A percentile compares a stretch with the other conserved stretches of the same genome.
Evolutionary conservation across 2,329 filamentous ascomycete genomes (phyloP).

Genomic region (Scedosporium dehoogii): DNA sequence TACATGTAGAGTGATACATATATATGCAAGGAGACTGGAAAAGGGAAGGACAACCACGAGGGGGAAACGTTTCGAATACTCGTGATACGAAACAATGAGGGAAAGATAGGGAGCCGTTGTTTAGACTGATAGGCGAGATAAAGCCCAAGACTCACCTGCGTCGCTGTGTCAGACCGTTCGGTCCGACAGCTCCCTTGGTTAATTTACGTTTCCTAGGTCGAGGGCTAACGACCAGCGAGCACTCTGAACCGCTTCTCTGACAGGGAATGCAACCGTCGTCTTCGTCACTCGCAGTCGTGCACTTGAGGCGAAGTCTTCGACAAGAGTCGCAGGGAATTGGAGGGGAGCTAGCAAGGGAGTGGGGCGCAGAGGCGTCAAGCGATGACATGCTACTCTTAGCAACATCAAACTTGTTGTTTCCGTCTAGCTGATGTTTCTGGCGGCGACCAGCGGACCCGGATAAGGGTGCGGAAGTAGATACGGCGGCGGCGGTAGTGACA

Average conservation of each 20-base stretch:
- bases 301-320: constrained; percentile 62
- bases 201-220: constrained; percentile 73
- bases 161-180: constrained; percentile 52
- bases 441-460: constrained; percentile 7
- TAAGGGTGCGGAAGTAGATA: constrained; percentile 2
- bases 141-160: constrained; percentile 43
- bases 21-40: not conserved
- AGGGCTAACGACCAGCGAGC: constrained; percentile 68
- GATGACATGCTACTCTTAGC: constrained; percentile 35
- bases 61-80: not conserved
- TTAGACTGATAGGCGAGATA: constrained; percentile 2
- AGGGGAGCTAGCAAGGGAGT: constrained; percentile 28
- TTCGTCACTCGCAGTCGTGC: constrained; percentile 59
- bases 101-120: not conserved
- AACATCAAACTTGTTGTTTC: constrained; percentile 36
- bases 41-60: constrained; percentile 2
- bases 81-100: not conserved
- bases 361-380: constrained; percentile 1
- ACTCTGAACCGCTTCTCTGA: constrained; percentile 67
- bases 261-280: constrained; percentile 68
- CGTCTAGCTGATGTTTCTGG: constrained; percentile 28
- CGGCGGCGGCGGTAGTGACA: not conserved
- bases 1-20: not conserved
- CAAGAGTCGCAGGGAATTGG: constrained; percentile 62
- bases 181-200: constrained; percentile 49